A percentile compares a stretch with the other conserved stretches of the same genome.
Conservation (phyloP, 495 filamentous ascomycete genomes). For the Trypethelium eluteriae region DNA sequence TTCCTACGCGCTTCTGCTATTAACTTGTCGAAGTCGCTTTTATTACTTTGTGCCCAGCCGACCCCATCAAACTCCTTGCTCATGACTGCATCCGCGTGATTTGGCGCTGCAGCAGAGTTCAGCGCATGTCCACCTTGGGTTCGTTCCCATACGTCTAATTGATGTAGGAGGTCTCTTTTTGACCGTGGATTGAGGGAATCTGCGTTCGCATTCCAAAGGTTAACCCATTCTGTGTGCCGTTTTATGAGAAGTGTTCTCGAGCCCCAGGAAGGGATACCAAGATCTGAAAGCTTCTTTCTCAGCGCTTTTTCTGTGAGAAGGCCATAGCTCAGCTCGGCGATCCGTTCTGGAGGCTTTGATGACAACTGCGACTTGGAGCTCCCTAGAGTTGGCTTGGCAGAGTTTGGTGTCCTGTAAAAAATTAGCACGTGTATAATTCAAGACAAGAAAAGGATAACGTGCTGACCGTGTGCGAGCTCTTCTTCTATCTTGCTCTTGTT, state of each 20-base stretch:
- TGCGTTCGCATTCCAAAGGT: slow-evolving; percentile 93
- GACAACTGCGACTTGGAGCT: neutral
- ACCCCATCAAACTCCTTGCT: slow-evolving; percentile 75
- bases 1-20: slow-evolving; percentile 59
- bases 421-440: neutral
- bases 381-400: neutral
- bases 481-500: slow-evolving; percentile 23
- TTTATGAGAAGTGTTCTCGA: slow-evolving; percentile 58
- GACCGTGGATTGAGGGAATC: slow-evolving; percentile 66
- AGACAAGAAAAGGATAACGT: neutral
- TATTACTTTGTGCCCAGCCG: slow-evolving; percentile 67
- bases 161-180: slow-evolving; percentile 62
- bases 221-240: slow-evolving; percentile 88
- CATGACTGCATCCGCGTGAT: slow-evolving; percentile 42
- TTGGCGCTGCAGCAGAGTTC: slow-evolving; percentile 24
- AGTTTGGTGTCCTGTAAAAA: neutral
- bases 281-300: slow-evolving; percentile 69
- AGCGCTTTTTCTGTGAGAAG: slow-evolving; percentile 68
- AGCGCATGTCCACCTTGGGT: slow-evolving; percentile 54
- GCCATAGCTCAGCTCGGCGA: slow-evolving; percentile 73
- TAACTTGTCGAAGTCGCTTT: slow-evolving; percentile 61
- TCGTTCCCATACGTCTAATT: slow-evolving; percentile 77
- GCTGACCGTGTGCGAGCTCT: neutral
- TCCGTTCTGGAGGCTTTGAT: slow-evolving; percentile 45
- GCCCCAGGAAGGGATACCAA: slow-evolving; percentile 71